Base-by-base conservation (phyloP, 768 basidiomycete species). In the Xerocomellus amylosporus region DNA sequence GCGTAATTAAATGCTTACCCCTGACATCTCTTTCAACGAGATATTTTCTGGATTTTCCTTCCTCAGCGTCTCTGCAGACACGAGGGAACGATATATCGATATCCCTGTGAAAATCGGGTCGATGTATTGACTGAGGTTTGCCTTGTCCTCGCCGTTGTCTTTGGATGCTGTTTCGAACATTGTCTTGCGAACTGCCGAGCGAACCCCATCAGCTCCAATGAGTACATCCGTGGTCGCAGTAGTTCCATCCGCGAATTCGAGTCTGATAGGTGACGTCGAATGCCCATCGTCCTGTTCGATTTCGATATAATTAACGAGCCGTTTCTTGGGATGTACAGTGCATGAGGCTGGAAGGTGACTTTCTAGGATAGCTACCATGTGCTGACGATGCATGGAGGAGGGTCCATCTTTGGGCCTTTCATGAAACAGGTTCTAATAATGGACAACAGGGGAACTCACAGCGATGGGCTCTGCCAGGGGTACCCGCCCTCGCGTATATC, bases 151-250 rank as follows among this genome's bases (percentile, higher is more conserved):
- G 1, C 8, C 7, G 0, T 47, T 4, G 2, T 48, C 55, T 14
- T 30, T 14, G 5, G 55, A 62, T 2, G 56, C 64, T 34, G 26
- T 19, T 45, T 58, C 64, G 14, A 64, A 61, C 55, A 71, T 60
- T 0, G 49, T 54, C 24, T 56, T 64, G 28, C 70, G 71, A 19
- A 65, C 60, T 2, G 51, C 43, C 2, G 66, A 70, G 17, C 63
- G 69, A 19, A 80, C 70, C 4, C 79, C 79, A 56, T 79, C 79
- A 37, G 76, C 76, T 5, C 77, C 79, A 41, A 80, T 55, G 24
- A 24, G 24, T 24, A 24, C 24, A 24, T 24, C 24, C 2, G 24
- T 24, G 24, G 24, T 24, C 24, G 26, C 47, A 2, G 22, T 47
- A 1, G 54, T 56, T 10, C 59, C 56, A 24, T 64, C 60, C 1